phyloP scores from a whole-genome alignment of 2,329 filamentous ascomycete genomes.

The Xylaria hypoxylon region DNA sequence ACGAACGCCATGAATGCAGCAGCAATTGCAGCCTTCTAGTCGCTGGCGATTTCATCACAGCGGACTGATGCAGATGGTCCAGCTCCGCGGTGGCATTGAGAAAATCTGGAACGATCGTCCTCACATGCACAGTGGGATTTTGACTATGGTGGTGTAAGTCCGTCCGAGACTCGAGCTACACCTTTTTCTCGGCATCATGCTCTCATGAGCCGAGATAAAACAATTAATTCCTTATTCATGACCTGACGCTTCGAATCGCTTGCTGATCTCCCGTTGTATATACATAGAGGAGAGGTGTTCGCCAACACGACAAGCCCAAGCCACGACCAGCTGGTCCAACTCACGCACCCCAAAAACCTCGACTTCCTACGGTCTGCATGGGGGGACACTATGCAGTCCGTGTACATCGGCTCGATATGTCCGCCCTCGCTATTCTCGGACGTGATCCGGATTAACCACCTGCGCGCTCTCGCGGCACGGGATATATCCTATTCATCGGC shows the following conservation, averaged over 20 bases:
- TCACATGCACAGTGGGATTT: constrained; percentile 27
- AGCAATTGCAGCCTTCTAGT: constrained; percentile 31
- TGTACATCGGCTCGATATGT: constrained; percentile 40
- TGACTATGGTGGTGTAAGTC: constrained; percentile 47
- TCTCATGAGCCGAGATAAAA: not conserved
- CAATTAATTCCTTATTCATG: not conserved
- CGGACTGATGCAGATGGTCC: constrained; percentile 47
- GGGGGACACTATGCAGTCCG: constrained; percentile 15
- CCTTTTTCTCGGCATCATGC: not conserved
- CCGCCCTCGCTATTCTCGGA: constrained; percentile 25
- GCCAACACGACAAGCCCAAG: constrained; percentile 52
- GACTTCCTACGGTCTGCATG: constrained; percentile 44
- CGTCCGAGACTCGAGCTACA: not conserved
- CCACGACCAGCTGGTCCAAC: constrained; percentile 39
- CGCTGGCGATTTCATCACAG: constrained; percentile 51
- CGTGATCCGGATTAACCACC: constrained; percentile 34
- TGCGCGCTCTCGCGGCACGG: constrained; percentile 26
- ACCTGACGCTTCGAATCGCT: not conserved
- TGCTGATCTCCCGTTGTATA: not conserved
- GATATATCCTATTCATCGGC: not conserved
- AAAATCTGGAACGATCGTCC: constrained; percentile 33
- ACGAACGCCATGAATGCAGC: constrained; percentile 18
- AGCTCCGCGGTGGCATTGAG: constrained; percentile 49
- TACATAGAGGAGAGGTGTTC: constrained; percentile 46
- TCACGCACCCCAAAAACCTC: constrained; percentile 42